Conservation (phyloP, 1,284 basidiomycete genomes). For the Cystobasidium pallidum region DNA sequence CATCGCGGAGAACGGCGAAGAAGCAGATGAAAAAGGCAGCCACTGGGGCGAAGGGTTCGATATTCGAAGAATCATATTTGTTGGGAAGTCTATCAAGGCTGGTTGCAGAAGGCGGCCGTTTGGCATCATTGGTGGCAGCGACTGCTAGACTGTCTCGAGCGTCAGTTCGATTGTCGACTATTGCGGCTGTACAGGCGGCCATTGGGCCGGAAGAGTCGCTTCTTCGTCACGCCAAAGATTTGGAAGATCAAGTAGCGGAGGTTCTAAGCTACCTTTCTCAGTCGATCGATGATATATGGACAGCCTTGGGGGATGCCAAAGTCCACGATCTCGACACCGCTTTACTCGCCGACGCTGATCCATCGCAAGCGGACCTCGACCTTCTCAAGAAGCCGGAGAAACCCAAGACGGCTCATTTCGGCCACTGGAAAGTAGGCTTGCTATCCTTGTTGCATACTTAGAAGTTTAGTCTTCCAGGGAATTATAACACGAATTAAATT, state of each 20-base stretch:
- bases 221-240: background rate
- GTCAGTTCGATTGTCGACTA: conserved; percentile 17
- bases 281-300: conserved; percentile 29
- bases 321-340: conserved; percentile 40
- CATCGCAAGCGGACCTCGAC: conserved; percentile 23
- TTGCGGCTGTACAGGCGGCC: background rate
- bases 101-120: conserved; percentile 56
- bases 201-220: conserved; percentile 3
- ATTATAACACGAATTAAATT: background rate
- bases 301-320: conserved; percentile 36
- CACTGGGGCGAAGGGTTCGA: conserved; percentile 88
- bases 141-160: conserved; percentile 20
- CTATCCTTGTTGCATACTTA: conserved; percentile 1
- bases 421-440: conserved; percentile 35
- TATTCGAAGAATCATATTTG: conserved; percentile 96
- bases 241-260: conserved; percentile 20
- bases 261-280: background rate
- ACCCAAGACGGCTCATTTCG: conserved; percentile 26
- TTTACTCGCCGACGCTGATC: conserved; percentile 38
- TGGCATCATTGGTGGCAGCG: conserved; percentile 44
- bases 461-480: background rate
- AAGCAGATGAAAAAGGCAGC: conserved; percentile 77
- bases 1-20: conserved; percentile 66
- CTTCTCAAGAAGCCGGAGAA: conserved; percentile 31
- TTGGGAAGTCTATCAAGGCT: conserved; percentile 80